Percentiles rank a stretch among this genome's conserved stretches.
Conservation (phyloP, 1,139 yeast species). For the Candida freyschussii region DNA sequence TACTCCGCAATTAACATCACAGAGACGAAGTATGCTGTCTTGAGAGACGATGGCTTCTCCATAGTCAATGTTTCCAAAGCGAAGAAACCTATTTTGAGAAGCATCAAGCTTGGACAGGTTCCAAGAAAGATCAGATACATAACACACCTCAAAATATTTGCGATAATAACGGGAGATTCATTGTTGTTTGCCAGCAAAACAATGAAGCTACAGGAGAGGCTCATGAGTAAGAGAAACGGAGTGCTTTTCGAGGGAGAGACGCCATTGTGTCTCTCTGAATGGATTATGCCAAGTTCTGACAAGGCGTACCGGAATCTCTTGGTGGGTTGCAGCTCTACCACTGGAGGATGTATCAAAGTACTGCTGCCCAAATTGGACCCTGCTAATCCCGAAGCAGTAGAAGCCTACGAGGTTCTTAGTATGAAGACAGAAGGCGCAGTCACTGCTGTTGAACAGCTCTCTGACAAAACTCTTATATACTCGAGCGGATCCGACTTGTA, state of each 20-base stretch:
- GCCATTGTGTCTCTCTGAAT: constrained; percentile 18
- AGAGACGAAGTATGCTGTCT: constrained; percentile 29
- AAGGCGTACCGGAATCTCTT: constrained; percentile 21
- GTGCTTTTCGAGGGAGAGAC: constrained; percentile 14
- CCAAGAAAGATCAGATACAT: constrained; percentile 37
- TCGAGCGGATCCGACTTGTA: constrained; percentile 28
- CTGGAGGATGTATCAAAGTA: constrained; percentile 23
- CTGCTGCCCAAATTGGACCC: constrained; percentile 12
- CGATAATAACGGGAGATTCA: constrained; percentile 32
- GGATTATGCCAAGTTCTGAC: constrained; percentile 18
- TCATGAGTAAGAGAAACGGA: constrained; percentile 6
- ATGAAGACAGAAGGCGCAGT: constrained; percentile 26
- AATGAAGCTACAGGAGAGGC: constrained; percentile 8
- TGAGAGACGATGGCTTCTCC: constrained; percentile 49
- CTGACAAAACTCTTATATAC: constrained; percentile 19
- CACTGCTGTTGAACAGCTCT: constrained; percentile 20
- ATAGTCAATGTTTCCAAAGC: constrained; percentile 30
- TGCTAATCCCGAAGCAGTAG: constrained; percentile 7
- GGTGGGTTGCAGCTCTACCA: constrained; percentile 16
- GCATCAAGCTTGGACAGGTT: constrained; percentile 36
- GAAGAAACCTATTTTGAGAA: constrained; percentile 23
- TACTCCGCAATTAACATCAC: constrained; percentile 22
- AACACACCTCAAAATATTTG: constrained; percentile 34
- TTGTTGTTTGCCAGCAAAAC: constrained; percentile 16
- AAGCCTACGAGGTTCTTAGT: constrained; percentile 15